These are phyloP conservation scores for Neurospora hispaniola DNA, from an alignment of 495 filamentous ascomycete genomes.

Conservation along the genomic window DNA sequence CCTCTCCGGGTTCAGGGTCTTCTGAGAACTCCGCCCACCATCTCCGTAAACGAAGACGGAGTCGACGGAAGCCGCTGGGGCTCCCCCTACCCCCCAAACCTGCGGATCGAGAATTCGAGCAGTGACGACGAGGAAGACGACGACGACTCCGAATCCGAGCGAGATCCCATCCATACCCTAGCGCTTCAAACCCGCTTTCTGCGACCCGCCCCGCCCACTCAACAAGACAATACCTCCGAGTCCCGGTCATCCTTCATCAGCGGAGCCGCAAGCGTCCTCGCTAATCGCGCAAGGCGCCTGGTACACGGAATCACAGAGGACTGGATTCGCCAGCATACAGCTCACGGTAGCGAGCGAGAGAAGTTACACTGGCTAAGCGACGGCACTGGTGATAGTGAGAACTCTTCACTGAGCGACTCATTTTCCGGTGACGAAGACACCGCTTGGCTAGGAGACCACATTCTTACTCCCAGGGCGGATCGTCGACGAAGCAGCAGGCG, in stretches of 20 bases:
- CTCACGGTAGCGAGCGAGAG: slow-evolving; percentile 49
- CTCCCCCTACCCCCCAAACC: slow-evolving; percentile 54
- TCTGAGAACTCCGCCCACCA: slow-evolving; percentile 39
- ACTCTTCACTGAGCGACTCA: slow-evolving; percentile 52
- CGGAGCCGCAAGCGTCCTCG: slow-evolving; percentile 42
- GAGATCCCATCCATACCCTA: slow-evolving; percentile 42
- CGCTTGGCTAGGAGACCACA: slow-evolving; percentile 31
- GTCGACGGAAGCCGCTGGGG: slow-evolving; percentile 60
- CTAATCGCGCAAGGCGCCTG: slow-evolving; percentile 42
- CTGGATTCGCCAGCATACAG: slow-evolving; percentile 68
- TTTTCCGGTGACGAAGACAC: slow-evolving; percentile 32
- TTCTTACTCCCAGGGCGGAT: slow-evolving; percentile 28
- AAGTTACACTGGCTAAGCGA: slow-evolving; percentile 65
- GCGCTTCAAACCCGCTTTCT: slow-evolving; percentile 43
- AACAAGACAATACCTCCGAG: slow-evolving; percentile 24
- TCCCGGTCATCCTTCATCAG: slow-evolving; percentile 34
- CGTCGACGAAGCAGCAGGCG: slow-evolving; percentile 29
- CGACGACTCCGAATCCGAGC: slow-evolving; percentile 25
- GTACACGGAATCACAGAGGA: slow-evolving; percentile 59
- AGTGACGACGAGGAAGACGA: slow-evolving; percentile 26
- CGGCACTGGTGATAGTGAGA: slow-evolving; percentile 54
- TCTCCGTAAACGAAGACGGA: slow-evolving; percentile 15
- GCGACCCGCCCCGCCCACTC: slow-evolving; percentile 33
- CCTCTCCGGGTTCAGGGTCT: slow-evolving; percentile 36
- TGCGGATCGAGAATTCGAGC: slow-evolving; percentile 40